Evolutionary conservation across 441 rosid genomes (phyloP), one percentile per base, ranked within the genome.

Genomic region (Adansonia gregorii): DNA sequence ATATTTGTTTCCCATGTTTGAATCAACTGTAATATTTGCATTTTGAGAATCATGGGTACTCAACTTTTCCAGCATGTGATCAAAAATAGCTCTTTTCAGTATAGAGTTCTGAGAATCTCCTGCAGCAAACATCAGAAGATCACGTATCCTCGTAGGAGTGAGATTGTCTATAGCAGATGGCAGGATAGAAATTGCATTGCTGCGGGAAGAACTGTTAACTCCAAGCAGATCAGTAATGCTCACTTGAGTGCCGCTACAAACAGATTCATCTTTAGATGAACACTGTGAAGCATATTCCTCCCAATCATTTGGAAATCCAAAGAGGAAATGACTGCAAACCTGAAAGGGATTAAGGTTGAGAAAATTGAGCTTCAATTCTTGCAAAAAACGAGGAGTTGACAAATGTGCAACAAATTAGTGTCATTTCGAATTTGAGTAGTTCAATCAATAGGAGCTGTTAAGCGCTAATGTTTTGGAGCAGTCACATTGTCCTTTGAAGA

Each of bases 271-370:
- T 11, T 35, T 74, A 76, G 11, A 31, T 78, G 8, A 27, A 79
- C 0, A 60, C 72, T 20, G 75, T 52, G 85, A 41, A 31, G 79
- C 82, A 81, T 73, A 81, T 27, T 88, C 87, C 76, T 82, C 78
- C 94, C 97, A 93, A 43, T 69, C 60, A 81, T 83, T 79, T 0
- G 94, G 94, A 82, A 93, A 91, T 66, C 94, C 98, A 65, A 83
- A 75, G 12, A 67, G 84, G 82, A 90, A 91, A 76, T 64, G 79
- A 72, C 70, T 81, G 82, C 95, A 88, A 79, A 86, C 80, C 91
- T 86, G 75, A 45, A 73, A 46, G 69, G 66, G 41, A 58, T 55
- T 19, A 82, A 54, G 17, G n/a, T 49, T 61, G 43, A 63, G 59
- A 61, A 70, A 15, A 14, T 41, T 48, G 22, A 43, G 35, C 20